phyloP scores from a whole-genome alignment of 2,329 filamentous ascomycete genomes.

The Biscogniauxia mediterranea region DNA sequence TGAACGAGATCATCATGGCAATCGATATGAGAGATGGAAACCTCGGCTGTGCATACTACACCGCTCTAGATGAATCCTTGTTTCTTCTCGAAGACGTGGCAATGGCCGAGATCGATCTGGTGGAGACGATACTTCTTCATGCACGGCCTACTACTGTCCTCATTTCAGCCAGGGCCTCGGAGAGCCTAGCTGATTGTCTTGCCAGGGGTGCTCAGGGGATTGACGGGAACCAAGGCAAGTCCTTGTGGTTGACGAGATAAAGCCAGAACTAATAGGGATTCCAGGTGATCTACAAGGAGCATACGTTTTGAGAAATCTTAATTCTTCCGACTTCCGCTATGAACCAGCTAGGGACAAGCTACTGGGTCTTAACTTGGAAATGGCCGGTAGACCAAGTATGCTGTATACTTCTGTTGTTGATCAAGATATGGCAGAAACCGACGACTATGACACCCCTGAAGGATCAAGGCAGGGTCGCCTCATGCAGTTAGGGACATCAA shows the following conservation, averaged over 20 bases:
- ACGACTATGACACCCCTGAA: conserved; percentile 38
- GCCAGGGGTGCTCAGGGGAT: conserved; percentile 33
- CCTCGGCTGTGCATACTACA: conserved; percentile 83
- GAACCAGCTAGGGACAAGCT: conserved; percentile 66
- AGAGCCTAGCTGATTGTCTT: conserved; percentile 38
- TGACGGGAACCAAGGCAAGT: conserved; percentile 29
- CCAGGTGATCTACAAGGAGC: conserved; percentile 38
- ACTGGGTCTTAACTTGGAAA: conserved; percentile 53
- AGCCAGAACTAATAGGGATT: conserved; percentile 11
- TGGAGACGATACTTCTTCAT: conserved; percentile 60
- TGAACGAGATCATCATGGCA: conserved; percentile 75
- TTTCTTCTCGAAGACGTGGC: conserved; percentile 76
- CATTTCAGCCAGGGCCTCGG: conserved; percentile 47
- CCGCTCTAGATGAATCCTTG: conserved; percentile 66
- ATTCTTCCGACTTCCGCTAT: conserved; percentile 70
- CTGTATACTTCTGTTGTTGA: conserved; percentile 60
- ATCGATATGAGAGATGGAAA: conserved; percentile 70
- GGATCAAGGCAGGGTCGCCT: conserved; percentile 61
- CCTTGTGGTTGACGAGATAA: not conserved
- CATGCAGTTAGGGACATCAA: conserved; percentile 65
- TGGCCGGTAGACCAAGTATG: conserved; percentile 50
- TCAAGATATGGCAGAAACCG: conserved; percentile 34
- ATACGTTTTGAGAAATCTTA: conserved; percentile 62
- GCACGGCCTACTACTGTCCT: conserved; percentile 56
- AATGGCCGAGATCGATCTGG: conserved; percentile 64